These are phyloP conservation scores for Irpex sp. DNA, from an alignment of 1,284 basidiomycete species.

Conservation along the genomic window DNA sequence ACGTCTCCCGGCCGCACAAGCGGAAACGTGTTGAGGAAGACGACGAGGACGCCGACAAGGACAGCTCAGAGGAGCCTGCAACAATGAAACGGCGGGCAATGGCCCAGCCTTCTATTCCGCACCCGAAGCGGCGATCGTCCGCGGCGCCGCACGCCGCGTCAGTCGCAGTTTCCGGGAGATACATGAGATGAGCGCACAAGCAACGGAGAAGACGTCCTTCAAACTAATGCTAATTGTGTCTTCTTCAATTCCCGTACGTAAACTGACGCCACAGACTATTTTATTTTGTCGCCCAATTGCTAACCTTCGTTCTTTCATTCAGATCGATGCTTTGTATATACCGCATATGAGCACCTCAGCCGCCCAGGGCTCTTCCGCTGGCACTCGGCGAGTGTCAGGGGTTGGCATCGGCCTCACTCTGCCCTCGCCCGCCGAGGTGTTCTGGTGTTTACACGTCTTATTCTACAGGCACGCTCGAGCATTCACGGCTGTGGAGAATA, in stretches of 20 bases:
- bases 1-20: slow-evolving; percentile 49
- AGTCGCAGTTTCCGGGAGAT: neutral
- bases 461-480: neutral
- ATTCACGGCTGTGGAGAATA: neutral
- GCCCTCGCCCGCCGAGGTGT: too few species aligned
- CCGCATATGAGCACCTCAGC: too few species aligned
- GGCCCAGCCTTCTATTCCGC: neutral
- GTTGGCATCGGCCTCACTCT: too few species aligned
- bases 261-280: neutral
- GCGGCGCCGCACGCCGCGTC: neutral
- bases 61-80: slow-evolving; percentile 1
- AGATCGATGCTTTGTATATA: too few species aligned
- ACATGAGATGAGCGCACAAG: neutral
- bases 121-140: neutral
- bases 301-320: too few species aligned
- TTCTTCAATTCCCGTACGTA: neutral
- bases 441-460: too few species aligned
- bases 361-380: too few species aligned
- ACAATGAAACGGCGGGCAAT: neutral
- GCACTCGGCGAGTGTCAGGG: too few species aligned
- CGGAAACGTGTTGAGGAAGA: slow-evolving; percentile 45
- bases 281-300: too few species aligned
- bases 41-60: slow-evolving; percentile 22
- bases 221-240: neutral
- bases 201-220: neutral